Evolutionary conservation across 192 early-diverging fungal species (phyloP).

Genomic region (Gamsiella multidivaricata): DNA sequence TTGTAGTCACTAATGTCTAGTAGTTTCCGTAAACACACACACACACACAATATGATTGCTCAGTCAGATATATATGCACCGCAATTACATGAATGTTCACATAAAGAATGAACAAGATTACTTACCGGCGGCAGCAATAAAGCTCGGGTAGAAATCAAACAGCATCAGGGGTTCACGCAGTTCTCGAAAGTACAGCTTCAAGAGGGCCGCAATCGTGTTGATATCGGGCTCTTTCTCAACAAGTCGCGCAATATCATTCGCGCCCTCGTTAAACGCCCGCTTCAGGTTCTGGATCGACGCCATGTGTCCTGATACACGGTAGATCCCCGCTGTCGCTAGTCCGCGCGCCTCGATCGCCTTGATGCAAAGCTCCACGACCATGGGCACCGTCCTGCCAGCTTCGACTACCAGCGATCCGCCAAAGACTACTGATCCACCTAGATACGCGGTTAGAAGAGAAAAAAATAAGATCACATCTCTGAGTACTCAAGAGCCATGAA

Average conservation of each 20-base stretch:
- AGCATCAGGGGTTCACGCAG: conserved; percentile 77
- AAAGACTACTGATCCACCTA: conserved; percentile 32
- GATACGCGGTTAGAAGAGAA: background rate
- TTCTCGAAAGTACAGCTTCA: conserved; percentile 83
- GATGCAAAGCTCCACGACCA: conserved; percentile 68
- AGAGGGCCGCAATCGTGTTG: conserved; percentile 72
- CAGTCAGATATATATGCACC: too few relatives aligned
- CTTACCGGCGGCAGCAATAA: conserved; percentile 72
- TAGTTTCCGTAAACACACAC: too few relatives aligned
- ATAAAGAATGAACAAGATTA: background rate
- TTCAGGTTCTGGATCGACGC: conserved; percentile 69
- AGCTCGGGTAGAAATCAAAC: conserved; percentile 74
- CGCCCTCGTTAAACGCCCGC: conserved; percentile 62
- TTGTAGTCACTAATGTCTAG: conserved; percentile 72
- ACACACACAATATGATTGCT: background rate
- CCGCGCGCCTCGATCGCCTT: conserved; percentile 69
- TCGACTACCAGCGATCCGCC: conserved; percentile 54
- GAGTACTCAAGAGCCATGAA: too few relatives aligned
- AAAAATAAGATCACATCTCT: background rate
- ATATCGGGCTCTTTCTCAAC: conserved; percentile 75
- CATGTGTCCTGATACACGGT: conserved; percentile 70
- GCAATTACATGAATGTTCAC: too few relatives aligned
- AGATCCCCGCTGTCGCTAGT: conserved; percentile 69
- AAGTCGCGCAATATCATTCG: conserved; percentile 55
- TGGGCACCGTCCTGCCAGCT: conserved; percentile 58